A percentile compares a stretch with the other conserved stretches of the same genome.
phyloP scores from a whole-genome alignment of 805 yeast species.

The Lipomyces chichibuensis region DNA sequence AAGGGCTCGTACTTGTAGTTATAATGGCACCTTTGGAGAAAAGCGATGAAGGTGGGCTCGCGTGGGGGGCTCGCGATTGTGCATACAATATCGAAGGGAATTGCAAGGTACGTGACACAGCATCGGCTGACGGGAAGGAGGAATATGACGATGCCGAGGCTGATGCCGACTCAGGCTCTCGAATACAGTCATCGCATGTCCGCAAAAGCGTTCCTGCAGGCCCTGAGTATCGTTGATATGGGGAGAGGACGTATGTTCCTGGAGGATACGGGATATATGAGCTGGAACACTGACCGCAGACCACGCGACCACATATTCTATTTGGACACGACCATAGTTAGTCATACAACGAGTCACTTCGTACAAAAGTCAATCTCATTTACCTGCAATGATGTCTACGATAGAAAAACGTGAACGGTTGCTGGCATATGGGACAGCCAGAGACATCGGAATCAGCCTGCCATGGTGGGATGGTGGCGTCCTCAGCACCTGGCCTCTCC shows the following conservation, averaged over 20 bases:
- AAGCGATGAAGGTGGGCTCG: slow-evolving; percentile 11
- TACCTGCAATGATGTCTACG: slow-evolving; percentile 82
- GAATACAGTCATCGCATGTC: slow-evolving; percentile 74
- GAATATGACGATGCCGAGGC: slow-evolving; percentile 48
- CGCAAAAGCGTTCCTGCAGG: slow-evolving; percentile 62
- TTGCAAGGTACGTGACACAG: slow-evolving; percentile 9
- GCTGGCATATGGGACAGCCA: slow-evolving; percentile 60
- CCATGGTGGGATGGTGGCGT: slow-evolving; percentile 52
- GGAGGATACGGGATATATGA: slow-evolving; percentile 59
- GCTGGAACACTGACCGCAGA: slow-evolving; percentile 69
- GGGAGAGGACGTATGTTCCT: slow-evolving; percentile 59
- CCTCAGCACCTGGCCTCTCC: slow-evolving; percentile 10
- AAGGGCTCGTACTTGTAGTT: slow-evolving; percentile 32
- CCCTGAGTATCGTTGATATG: slow-evolving; percentile 53
- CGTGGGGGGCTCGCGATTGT: slow-evolving; percentile 13
- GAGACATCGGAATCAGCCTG: slow-evolving; percentile 63
- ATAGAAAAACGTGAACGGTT: slow-evolving; percentile 59
- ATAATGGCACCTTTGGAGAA: slow-evolving; percentile 29
- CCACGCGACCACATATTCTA: slow-evolving; percentile 71
- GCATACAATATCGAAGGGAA: slow-evolving; percentile 9
- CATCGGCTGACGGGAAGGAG: slow-evolving; percentile 15
- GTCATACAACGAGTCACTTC: neutral
- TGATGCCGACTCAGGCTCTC: slow-evolving; percentile 60
- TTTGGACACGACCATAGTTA: slow-evolving; percentile 25
- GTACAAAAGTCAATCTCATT: slow-evolving; percentile 9